Base-by-base conservation (phyloP, 163 green algal species). In the Chlamydomonas reinhardtii region DNA sequence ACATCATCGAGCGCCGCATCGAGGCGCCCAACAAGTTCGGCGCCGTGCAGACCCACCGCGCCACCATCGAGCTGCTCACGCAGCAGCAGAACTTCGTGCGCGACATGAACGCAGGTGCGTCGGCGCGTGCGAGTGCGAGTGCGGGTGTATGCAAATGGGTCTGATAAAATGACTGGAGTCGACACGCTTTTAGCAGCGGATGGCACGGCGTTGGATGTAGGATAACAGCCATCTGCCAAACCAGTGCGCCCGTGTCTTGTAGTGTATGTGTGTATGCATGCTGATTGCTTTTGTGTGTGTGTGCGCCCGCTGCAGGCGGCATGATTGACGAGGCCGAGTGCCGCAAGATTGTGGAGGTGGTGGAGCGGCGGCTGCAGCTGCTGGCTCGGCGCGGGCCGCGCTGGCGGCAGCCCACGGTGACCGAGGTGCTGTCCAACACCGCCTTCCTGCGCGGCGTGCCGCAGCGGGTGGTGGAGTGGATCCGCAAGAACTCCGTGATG, bases 1-100 rank as follows among this genome's bases (percentile, higher is more conserved):
- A 96, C 90, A 96, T 97, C 83, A 93, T 97, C 35, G 93, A 97
- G 64, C 79, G 94, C 24, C 93, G 96, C 91, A 95, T 97, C 34
- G 95, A 97, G 91, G 88, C 93, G 14, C 95, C 95, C 37, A 94
- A 96, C 68, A 91, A 91, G 69, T 96, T 96, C 87, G 86, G 91
- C 19, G 92, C 93, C 71, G 95, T 97, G 72, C 94, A 97, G 86
- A 96, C 94, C 12, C 95, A 97, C 92, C 84, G 89, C 14, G 92
- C 91, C 4, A 89, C 85, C 16, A 89, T 93, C 19, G 82, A 77
- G 48, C 56, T 95, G 75, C 89, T 95, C 37, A 87, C 85, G 17
- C 88, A 92, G 65, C 91, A 94, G 75, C 54, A 89, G 43, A 56
- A 80, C 37, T 97, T 95, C 73, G 80, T 97, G 25, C 48, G 91